Base-by-base conservation (phyloP, 177 flowering plant species). In the Vitis hybrid region DNA sequence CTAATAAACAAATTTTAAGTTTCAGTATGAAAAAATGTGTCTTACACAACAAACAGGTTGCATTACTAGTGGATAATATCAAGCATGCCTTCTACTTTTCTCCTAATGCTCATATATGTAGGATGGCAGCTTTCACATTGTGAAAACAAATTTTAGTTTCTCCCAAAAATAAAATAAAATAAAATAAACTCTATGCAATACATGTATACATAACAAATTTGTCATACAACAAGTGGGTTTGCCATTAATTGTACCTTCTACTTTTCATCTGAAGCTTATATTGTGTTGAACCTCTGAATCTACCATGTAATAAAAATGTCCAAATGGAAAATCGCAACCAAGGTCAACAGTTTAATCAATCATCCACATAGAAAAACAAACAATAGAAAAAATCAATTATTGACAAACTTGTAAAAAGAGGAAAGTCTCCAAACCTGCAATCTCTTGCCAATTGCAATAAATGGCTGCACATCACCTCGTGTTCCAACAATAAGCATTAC, bases 401-500 rank as follows among this genome's bases (percentile, higher is more conserved):
- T 10, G 3, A 54, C n/a, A 26, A 54, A 11, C 51, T 54, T 54
- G 57, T 1, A 57, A 21, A 48, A 64, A 64, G 21, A 58, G 23
- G 14, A 66, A 40, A 52, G 3, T 6, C 7, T 66, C 49, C 4
- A 11, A 66, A 96, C 99, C 97, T 96, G 99, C 68, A 96, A 82
- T 32, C 90, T 87, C 81, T 96, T 96, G 49, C 97, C 99, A 79
- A 96, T 96, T 48, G 99, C 99, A 76, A 91, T 56, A 83, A 96
- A 96, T 50, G 98, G 99, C 78, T 96, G 99, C 50, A 96, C 99
- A 82, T 96, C 99, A 65, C 99, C 99, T 48, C 98, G 91, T 54
- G 99, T 96, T 51, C 99, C 99, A 77, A 96, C 99, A 72, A 96
- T 93, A 67, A 96, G 95, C 82, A 96, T 89, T 62, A 94, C 98